phyloP scores from a whole-genome alignment of 345 rosid species.

The Gossypium turneri region DNA sequence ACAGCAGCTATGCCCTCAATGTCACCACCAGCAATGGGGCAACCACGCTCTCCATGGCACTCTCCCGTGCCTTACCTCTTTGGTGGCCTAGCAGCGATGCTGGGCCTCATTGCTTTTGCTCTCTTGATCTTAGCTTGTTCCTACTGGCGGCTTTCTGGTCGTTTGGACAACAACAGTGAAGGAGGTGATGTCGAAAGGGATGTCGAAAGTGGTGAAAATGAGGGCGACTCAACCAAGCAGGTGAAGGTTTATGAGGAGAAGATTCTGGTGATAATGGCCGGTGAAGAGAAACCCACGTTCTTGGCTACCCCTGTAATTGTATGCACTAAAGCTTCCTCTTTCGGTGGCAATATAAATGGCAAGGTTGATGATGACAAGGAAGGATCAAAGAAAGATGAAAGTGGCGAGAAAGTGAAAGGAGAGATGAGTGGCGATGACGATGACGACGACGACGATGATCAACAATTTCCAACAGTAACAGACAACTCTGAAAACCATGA shows the following conservation, averaged over 20 bases:
- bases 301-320: conserved; percentile 53
- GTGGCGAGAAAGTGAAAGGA: conserved; percentile 38
- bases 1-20: conserved; percentile 16
- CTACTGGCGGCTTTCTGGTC: conserved; percentile 51
- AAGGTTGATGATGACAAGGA: conserved; percentile 26
- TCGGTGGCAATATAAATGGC: conserved; percentile 31
- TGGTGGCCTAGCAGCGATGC: conserved; percentile 77
- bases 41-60: conserved; percentile 63
- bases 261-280: conserved; percentile 69
- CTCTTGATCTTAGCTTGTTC: conserved; percentile 75
- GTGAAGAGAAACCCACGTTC: conserved; percentile 59
- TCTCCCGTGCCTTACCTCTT: conserved; percentile 79
- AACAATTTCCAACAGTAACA: neutral
- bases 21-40: conserved; percentile 18
- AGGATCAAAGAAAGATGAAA: conserved; percentile 17
- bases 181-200: conserved; percentile 24
- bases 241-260: conserved; percentile 50
- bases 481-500: conserved; percentile 21
- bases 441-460: conserved; percentile 5
- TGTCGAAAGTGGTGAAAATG: conserved; percentile 41
- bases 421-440: conserved; percentile 10
- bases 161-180: conserved; percentile 23
- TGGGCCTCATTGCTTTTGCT: conserved; percentile 69
- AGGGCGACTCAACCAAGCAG: conserved; percentile 27
- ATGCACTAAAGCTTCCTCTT: conserved; percentile 30